These are phyloP conservation scores for Taphrina betulina DNA, from an alignment of 1,139 yeast species.

Conservation along the genomic window DNA sequence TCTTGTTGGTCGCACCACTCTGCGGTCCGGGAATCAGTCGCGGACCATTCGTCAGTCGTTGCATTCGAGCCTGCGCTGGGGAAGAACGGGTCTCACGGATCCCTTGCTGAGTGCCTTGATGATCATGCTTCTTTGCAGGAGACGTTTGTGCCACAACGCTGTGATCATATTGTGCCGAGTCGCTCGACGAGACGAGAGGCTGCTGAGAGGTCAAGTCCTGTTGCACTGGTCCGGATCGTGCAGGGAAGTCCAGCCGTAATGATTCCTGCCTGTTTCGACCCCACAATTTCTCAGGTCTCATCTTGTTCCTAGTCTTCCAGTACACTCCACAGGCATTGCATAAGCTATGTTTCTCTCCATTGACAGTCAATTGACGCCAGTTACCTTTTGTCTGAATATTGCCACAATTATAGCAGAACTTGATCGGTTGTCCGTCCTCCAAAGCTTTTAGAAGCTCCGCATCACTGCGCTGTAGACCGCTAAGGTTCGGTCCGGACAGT, in stretches of 20 bases:
- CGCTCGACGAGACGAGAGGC: neutral
- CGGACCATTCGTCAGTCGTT: neutral
- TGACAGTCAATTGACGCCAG: conserved; percentile 20
- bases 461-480: conserved; percentile 5
- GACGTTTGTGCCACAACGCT: conserved; percentile 4
- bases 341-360: conserved; percentile 32
- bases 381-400: conserved; percentile 22
- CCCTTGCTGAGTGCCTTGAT: neutral
- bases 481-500: neutral
- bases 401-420: conserved; percentile 27
- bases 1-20: neutral
- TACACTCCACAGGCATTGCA: conserved; percentile 48
- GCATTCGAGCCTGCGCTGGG: neutral
- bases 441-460: conserved; percentile 18
- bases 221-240: neutral
- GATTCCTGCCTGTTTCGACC: conserved; percentile 28
- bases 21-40: neutral
- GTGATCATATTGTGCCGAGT: conserved; percentile 2
- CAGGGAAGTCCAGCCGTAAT: neutral
- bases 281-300: conserved; percentile 45
- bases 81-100: conserved; percentile 13
- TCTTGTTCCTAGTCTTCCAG: conserved; percentile 41
- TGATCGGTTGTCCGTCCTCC: conserved; percentile 12
- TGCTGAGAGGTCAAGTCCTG: neutral
- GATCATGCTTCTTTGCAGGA: conserved; percentile 6